Conservation (phyloP, 352 stramenopile species). For the Pythium graminicola region DNA sequence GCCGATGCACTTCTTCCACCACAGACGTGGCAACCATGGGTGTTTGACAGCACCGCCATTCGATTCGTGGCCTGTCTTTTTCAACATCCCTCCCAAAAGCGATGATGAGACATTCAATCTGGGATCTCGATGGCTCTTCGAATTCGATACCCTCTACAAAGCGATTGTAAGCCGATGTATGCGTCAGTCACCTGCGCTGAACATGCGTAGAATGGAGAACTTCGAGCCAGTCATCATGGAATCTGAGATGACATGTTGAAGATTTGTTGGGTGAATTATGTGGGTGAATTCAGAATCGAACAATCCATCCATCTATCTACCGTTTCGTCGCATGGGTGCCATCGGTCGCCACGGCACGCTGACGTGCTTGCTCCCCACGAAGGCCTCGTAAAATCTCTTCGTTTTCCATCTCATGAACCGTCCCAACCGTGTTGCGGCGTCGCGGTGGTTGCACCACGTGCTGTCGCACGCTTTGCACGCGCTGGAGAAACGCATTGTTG, state of each 20-base stretch:
- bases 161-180: background rate
- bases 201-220: too few relatives aligned
- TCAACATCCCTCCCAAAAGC: slow-evolving; percentile 2
- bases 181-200: too few relatives aligned
- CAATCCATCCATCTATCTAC: background rate
- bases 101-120: slow-evolving; percentile 14
- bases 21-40: too few relatives aligned
- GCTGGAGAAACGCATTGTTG: slow-evolving; percentile 35
- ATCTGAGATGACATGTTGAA: background rate
- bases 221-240: background rate
- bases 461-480: slow-evolving; percentile 28
- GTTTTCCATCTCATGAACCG: slow-evolving; percentile 54
- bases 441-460: slow-evolving; percentile 1
- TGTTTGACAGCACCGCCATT: too few relatives aligned
- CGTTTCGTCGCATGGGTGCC: background rate
- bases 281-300: too few relatives aligned
- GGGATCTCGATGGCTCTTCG: background rate
- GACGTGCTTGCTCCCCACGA: slow-evolving; percentile 16
- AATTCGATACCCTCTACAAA: slow-evolving; percentile 9
- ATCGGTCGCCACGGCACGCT: background rate
- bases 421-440: slow-evolving; percentile 40
- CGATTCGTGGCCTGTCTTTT: slow-evolving; percentile 1
- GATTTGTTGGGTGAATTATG: too few relatives aligned
- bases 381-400: slow-evolving; percentile 43
- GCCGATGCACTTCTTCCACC: background rate